These are phyloP conservation scores for Phaeosphaeria sp. DNA, from an alignment of 2,329 filamentous ascomycete species.

Conservation along the genomic window DNA sequence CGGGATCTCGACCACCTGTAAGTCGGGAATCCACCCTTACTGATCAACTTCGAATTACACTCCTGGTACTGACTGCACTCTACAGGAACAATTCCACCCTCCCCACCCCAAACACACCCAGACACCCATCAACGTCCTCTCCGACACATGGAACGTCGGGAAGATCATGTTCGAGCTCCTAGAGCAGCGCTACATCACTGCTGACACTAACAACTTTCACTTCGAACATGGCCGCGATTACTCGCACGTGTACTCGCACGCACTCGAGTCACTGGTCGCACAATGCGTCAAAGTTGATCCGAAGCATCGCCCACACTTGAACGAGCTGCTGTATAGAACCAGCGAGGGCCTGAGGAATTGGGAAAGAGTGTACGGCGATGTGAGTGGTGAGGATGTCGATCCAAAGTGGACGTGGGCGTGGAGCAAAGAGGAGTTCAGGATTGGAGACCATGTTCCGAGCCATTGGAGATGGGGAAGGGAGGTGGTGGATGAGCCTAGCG, in stretches of 20 bases:
- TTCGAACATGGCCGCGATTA: background rate
- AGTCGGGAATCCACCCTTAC: too few species aligned
- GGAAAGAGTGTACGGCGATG: background rate
- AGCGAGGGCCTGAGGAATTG: background rate
- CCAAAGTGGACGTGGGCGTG: background rate
- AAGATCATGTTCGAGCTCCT: conserved; percentile 2
- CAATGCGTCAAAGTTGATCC: background rate
- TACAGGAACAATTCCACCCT: background rate
- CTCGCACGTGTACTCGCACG: background rate
- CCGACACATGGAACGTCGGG: background rate
- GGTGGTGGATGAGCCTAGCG: background rate
- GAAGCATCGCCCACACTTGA: background rate
- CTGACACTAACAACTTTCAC: background rate
- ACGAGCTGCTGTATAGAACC: background rate
- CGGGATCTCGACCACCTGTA: conserved; percentile 1
- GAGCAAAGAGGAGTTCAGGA: background rate
- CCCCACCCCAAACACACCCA: background rate
- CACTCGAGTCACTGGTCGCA: background rate
- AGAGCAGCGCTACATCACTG: background rate
- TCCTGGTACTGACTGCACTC: too few species aligned
- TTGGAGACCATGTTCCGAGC: background rate
- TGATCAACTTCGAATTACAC: background rate
- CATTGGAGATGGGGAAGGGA: background rate
- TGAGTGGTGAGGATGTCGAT: background rate
- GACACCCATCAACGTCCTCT: background rate